These are phyloP conservation scores for Paratinospora sagittata DNA, from an alignment of 164 flowering plant species.

Conservation along the genomic window DNA sequence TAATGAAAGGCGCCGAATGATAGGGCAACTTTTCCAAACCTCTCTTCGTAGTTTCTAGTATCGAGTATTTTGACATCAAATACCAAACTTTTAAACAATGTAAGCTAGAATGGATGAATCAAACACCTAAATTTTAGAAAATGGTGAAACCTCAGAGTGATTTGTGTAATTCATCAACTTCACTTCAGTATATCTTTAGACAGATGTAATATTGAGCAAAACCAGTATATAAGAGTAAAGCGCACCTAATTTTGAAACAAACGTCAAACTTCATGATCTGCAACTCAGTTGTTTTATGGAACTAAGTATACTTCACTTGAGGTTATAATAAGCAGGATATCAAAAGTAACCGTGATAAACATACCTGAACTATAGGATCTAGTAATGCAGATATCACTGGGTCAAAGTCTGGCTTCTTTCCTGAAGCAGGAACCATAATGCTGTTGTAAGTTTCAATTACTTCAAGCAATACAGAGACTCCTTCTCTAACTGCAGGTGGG, in stretches of 20 bases:
- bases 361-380: constrained; percentile 90
- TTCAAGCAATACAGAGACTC: constrained; percentile 75
- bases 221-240: background rate
- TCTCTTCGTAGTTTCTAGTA: no score
- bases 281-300: background rate
- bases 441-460: constrained; percentile 71
- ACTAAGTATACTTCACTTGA: background rate
- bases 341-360: no score
- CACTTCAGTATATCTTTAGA: background rate
- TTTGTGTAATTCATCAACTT: background rate
- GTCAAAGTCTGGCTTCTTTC: constrained; percentile 65
- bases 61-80: no score
- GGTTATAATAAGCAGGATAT: background rate
- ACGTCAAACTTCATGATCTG: background rate
- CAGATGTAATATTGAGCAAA: background rate
- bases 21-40: no score
- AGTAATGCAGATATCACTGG: no score
- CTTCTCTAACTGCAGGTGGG: constrained; percentile 86
- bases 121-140: background rate
- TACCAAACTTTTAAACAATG: background rate
- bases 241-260: background rate
- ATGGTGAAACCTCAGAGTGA: background rate
- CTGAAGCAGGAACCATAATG: constrained; percentile 87
- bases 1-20: no score
- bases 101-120: no score